Evolutionary conservation across 805 yeast species (phyloP).

Genomic region (Cyberlindnera nakhonratchasimensis): DNA sequence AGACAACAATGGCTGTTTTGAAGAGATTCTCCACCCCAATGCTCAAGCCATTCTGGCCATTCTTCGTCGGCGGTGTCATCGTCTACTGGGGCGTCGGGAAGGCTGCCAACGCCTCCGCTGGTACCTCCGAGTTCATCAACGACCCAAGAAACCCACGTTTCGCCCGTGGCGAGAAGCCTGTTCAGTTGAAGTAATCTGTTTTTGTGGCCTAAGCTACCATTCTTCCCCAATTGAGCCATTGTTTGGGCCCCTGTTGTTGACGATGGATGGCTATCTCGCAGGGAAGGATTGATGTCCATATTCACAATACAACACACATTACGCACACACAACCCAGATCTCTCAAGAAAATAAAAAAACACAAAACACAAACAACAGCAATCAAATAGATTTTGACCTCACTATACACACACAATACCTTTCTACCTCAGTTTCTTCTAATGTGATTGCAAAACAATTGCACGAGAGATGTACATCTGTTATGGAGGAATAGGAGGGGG

Average conservation of each 20-base stretch:
- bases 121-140: conserved; percentile 79
- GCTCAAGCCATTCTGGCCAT: conserved; percentile 80
- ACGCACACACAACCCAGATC: no score
- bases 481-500: neutral
- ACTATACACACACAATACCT: neutral
- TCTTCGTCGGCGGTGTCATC: conserved; percentile 75
- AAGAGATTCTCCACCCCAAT: conserved; percentile 44
- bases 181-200: conserved; percentile 30
- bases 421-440: neutral
- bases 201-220: no score
- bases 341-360: neutral
- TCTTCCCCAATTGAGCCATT: neutral
- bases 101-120: conserved; percentile 63
- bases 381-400: conserved; percentile 3
- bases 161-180: conserved; percentile 50
- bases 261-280: neutral
- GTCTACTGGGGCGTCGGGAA: conserved; percentile 70
- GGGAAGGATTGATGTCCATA: neutral
- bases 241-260: neutral
- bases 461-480: neutral
- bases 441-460: neutral
- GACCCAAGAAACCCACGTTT: conserved; percentile 97
- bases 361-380: neutral
- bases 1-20: conserved; percentile 30
- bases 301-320: neutral